Evolutionary conservation across 129 eudicot species (phyloP).

Genomic region (Flaveria linearis): DNA sequence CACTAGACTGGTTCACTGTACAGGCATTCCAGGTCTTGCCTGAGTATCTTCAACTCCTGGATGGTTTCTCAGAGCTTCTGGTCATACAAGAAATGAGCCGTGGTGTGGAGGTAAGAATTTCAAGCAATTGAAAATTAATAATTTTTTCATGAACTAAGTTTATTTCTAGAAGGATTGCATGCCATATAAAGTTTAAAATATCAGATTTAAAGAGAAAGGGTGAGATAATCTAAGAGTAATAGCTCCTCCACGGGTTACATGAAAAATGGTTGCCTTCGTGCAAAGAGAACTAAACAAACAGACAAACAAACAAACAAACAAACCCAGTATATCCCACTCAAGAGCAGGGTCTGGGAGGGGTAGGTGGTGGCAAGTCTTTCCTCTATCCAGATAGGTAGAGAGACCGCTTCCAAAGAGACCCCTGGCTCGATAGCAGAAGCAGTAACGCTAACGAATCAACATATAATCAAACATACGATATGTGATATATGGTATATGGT

Average conservation of each 20-base stretch:
- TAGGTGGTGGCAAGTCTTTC: too few relatives aligned
- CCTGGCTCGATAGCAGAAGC: too few relatives aligned
- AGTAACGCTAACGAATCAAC: too few relatives aligned
- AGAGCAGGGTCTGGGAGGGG: too few relatives aligned
- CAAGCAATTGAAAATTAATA: neutral
- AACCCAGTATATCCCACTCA: too few relatives aligned
- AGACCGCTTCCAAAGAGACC: too few relatives aligned
- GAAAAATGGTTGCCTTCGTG: conserved; percentile 6
- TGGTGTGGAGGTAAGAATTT: conserved; percentile 74
- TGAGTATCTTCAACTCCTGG: conserved; percentile 88
- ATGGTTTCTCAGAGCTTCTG: conserved; percentile 77
- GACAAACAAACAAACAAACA: too few relatives aligned
- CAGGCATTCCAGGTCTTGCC: conserved; percentile 97
- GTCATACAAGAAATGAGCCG: conserved; percentile 91
- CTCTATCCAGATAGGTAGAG: too few relatives aligned
- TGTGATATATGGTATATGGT: too few relatives aligned
- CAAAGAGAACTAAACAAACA: conserved; percentile 6
- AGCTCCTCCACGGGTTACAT: conserved; percentile 11
- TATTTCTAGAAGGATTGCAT: neutral
- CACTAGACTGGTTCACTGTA: conserved; percentile 24
- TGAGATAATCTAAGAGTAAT: neutral
- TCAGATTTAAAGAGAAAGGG: neutral
- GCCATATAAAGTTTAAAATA: neutral
- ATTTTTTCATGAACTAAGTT: neutral
- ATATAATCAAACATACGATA: too few relatives aligned